Evolutionary conservation across 2,329 filamentous ascomycete species (phyloP).

Genomic region (Aspergillus sp.): DNA sequence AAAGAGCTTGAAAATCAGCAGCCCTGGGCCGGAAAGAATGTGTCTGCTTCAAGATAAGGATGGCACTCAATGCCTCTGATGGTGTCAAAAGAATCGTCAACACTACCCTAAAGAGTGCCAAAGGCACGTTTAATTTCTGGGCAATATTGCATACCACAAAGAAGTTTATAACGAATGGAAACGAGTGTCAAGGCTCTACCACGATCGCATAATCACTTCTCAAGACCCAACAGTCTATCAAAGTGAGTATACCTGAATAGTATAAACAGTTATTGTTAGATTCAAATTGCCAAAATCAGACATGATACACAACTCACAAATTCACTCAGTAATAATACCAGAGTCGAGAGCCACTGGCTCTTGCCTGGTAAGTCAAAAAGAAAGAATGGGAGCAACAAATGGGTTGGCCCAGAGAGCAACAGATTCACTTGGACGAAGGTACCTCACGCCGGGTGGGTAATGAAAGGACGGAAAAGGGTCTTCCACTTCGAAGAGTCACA

Average conservation of each 20-base stretch:
- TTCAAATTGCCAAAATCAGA: background rate
- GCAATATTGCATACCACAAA: conserved; percentile 19
- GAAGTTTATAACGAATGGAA: conserved; percentile 16
- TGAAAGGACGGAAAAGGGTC: conserved; percentile 17
- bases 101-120: background rate
- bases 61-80: conserved; percentile 36
- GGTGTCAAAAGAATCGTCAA: conserved; percentile 7
- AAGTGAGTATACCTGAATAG: conserved; percentile 13
- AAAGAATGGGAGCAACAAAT: conserved; percentile 4
- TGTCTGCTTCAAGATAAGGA: conserved; percentile 21
- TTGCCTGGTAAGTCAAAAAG: conserved; percentile 18
- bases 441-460: conserved; percentile 20
- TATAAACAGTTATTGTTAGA: conserved; percentile 12
- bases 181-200: conserved; percentile 15
- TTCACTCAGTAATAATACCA: conserved; percentile 12
- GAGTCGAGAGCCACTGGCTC: conserved; percentile 31
- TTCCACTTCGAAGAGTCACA: conserved; percentile 18
- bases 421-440: conserved; percentile 12
- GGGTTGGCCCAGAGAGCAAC: conserved; percentile 7
- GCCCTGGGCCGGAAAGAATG: conserved; percentile 21
- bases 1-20: conserved; percentile 19
- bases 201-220: conserved; percentile 25
- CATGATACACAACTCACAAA: conserved; percentile 21
- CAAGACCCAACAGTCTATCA: conserved; percentile 19
- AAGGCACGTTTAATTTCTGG: conserved; percentile 1